A percentile compares a stretch with the other conserved stretches of the same genome.
phyloP scores from a whole-genome alignment of 2,329 filamentous ascomycete genomes.

The Aspergillus vadensis region DNA sequence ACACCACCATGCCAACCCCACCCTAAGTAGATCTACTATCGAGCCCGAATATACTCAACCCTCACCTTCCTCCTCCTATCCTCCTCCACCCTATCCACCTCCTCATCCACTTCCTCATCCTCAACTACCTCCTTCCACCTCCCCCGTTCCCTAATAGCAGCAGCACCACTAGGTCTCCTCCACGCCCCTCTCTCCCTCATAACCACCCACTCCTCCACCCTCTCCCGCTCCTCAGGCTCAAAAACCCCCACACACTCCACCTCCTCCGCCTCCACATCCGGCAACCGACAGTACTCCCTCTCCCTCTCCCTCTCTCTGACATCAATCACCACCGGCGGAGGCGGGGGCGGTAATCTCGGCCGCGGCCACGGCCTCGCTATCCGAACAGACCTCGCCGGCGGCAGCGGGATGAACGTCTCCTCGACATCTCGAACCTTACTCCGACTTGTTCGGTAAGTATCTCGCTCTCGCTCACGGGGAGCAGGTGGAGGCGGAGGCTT shows the following conservation, averaged over 20 bases:
- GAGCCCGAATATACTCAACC: slow-evolving; percentile 22
- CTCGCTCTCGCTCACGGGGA: not conserved
- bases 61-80: not conserved
- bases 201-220: not conserved
- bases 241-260: slow-evolving; percentile 17
- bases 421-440: slow-evolving; percentile 13
- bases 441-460: slow-evolving; percentile 19
- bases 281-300: not conserved
- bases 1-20: not conserved
- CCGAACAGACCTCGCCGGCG: not conserved
- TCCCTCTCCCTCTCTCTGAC: slow-evolving; percentile 5
- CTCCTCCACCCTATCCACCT: not conserved
- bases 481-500: not conserved
- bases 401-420: slow-evolving; percentile 14
- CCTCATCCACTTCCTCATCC: slow-evolving; percentile 1
- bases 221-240: slow-evolving; percentile 7
- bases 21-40: slow-evolving; percentile 3
- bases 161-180: not conserved
- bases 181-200: slow-evolving; percentile 2
- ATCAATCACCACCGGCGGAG: slow-evolving; percentile 2
- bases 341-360: too few relatives aligned
- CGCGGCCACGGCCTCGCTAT: not conserved
- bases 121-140: not conserved
- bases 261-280: not conserved
- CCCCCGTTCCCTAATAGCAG: not conserved